Percentiles rank a stretch among this genome's conserved stretches.
phyloP scores from a whole-genome alignment of 2,329 filamentous ascomycete genomes.

The Purpureocillium lavendulum region DNA sequence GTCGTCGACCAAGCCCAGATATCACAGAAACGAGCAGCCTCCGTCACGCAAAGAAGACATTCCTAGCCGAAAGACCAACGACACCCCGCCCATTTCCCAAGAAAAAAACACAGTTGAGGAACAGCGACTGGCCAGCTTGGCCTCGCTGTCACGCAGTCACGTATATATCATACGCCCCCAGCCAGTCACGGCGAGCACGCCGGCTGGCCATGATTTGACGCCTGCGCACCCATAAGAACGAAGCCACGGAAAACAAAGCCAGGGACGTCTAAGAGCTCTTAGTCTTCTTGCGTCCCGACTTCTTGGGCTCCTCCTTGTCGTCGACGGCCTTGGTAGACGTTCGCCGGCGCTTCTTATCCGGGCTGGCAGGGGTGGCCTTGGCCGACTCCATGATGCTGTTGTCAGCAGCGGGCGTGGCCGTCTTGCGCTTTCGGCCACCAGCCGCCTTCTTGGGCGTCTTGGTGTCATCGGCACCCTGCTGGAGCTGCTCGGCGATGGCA shows the following conservation, averaged over 20 bases:
- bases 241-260: constrained; percentile 1
- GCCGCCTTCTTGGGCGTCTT: constrained; percentile 53
- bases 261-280: constrained; percentile 24
- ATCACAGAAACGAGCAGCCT: too few species aligned
- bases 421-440: constrained; percentile 48
- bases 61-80: background rate
- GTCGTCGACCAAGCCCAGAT: too few species aligned
- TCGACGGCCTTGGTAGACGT: constrained; percentile 46
- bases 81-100: background rate
- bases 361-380: constrained; percentile 39
- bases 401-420: constrained; percentile 32
- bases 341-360: constrained; percentile 56
- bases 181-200: too few species aligned
- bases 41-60: background rate
- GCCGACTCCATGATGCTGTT: constrained; percentile 23
- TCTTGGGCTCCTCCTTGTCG: constrained; percentile 49
- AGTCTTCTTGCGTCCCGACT: constrained; percentile 52
- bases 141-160: too few species aligned
- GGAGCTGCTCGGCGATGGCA: constrained; percentile 51
- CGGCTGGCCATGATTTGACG: too few species aligned
- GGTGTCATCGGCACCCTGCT: constrained; percentile 35
- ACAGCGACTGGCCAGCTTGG: too few species aligned
- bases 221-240: background rate
- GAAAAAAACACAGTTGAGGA: background rate
- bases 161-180: too few species aligned